Conservation (phyloP, 2,329 filamentous ascomycete genomes). For the Fusarium sp. region DNA sequence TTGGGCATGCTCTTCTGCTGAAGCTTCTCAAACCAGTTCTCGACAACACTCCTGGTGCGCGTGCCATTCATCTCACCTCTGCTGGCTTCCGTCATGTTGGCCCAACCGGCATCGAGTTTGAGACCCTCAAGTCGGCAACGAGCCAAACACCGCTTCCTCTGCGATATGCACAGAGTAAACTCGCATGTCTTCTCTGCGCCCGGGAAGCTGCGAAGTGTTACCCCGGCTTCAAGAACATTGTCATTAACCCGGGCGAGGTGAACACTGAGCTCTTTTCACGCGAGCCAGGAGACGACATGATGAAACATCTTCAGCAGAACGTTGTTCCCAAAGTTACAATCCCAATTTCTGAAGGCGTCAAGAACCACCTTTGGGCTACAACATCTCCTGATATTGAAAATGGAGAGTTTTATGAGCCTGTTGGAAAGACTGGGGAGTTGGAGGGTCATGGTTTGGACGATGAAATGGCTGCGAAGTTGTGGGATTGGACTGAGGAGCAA, state of each 20-base stretch:
- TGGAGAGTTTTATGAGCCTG: conserved; percentile 17
- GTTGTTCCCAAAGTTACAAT: rapidly evolving
- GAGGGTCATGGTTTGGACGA: conserved; percentile 1
- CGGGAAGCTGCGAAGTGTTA: conserved; percentile 1
- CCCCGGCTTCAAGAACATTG: neutral
- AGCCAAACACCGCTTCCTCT: neutral
- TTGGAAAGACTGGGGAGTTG: conserved; percentile 3
- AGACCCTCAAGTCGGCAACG: neutral
- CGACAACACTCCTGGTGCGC: neutral
- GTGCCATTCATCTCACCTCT: neutral
- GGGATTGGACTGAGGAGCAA: conserved; percentile 21
- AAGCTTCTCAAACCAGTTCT: neutral
- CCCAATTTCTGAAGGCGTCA: neutral
- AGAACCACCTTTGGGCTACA: conserved; percentile 18
- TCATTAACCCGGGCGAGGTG: conserved; percentile 15
- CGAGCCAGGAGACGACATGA: neutral
- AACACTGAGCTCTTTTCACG: neutral
- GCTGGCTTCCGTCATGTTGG: conserved; percentile 5
- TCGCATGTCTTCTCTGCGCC: neutral
- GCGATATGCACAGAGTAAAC: conserved; percentile 8
- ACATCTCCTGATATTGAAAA: rapidly evolving
- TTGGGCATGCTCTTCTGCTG: conserved; percentile 1
- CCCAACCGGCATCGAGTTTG: neutral
- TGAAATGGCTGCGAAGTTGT: neutral
- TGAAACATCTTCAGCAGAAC: conserved; percentile 1